Base-by-base conservation (phyloP, 2,329 filamentous ascomycete genomes). In the Alternaria dauci region DNA sequence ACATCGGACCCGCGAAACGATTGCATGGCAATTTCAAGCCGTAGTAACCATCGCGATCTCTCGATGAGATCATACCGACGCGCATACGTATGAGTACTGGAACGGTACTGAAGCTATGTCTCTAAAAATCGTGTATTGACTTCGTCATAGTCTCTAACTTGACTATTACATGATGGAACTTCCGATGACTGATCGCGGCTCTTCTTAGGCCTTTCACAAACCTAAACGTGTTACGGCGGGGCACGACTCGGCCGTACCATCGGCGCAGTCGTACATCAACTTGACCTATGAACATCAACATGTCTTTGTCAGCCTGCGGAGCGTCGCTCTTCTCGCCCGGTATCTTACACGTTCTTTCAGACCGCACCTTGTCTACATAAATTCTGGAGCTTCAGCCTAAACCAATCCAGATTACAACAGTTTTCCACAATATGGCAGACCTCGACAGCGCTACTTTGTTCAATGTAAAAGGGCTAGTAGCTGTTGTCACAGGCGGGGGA, bases 351-450 rank as follows among this genome's bases (percentile, higher is more conserved):
- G 12, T 16, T 36, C 14, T 0, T 2, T 11, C 14, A 14, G 12
- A 5, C 12, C 12, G 14, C 14, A 1, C 5, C 14, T 1, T 0
- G 2, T 36, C 32, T 36, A 36, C 32, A 1, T 30, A 30, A 12
- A 11, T 0, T 11, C 1, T 4, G 11, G 11, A 16, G 1, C 32
- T 7, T 5, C 32, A 0, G 12, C 14, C 12, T 36, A 5, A 36
- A 14, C 12, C 32, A 12, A 12, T 14, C 32, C 1, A 14, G 14
- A 1, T 14, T 6, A 16, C 14, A 36, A 7, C 9, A 1, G 28
- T 30, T 11, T 1, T 30, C 0, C 8, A 16, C 32, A 0, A 14
- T 14, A 36, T 36, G 32, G 32, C 32, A 12, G 32, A 36, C 12
- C 12, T 36, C 14, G 32, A 36, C 14, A 16, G 12, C 14, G 12